Conservation (phyloP, 805 yeast species). For the Kodamaea lidongshanica region DNA sequence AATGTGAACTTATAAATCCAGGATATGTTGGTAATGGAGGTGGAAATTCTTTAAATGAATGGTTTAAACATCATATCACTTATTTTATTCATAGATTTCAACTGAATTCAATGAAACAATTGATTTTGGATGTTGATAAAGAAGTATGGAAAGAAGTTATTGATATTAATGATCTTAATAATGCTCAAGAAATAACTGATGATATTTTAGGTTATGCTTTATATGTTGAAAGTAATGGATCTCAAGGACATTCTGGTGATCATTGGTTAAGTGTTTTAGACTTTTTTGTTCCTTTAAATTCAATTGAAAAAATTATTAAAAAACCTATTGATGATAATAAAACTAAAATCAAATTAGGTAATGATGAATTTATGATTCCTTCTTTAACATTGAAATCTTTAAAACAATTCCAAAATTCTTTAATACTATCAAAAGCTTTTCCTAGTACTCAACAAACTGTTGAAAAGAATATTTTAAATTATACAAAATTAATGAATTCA, state of each 20-base stretch:
- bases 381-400: constrained; percentile 18
- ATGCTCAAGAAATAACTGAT: constrained; percentile 20
- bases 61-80: constrained; percentile 59
- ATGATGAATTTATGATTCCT: constrained; percentile 27
- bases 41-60: constrained; percentile 50
- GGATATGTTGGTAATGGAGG: constrained; percentile 57
- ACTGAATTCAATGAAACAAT: constrained; percentile 38
- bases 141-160: constrained; percentile 79
- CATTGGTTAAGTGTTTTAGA: constrained; percentile 24
- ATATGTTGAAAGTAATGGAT: constrained; percentile 17
- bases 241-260: constrained; percentile 20
- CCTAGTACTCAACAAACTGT: constrained; percentile 38
- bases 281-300: constrained; percentile 14
- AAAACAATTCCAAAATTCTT: constrained; percentile 41
- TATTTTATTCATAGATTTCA: constrained; percentile 55
- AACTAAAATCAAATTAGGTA: constrained; percentile 12
- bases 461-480: constrained; percentile 42
- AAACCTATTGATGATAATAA: not conserved
- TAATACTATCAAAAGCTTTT: constrained; percentile 52
- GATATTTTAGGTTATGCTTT: constrained; percentile 21
- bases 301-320: not conserved
- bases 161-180: constrained; percentile 34
- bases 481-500: constrained; percentile 42
- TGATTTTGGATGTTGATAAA: constrained; percentile 48
- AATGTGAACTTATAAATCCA: constrained; percentile 73